Evolutionary conservation across 1,139 yeast genomes (phyloP).

Genomic region (Williopsis jadinii): DNA sequence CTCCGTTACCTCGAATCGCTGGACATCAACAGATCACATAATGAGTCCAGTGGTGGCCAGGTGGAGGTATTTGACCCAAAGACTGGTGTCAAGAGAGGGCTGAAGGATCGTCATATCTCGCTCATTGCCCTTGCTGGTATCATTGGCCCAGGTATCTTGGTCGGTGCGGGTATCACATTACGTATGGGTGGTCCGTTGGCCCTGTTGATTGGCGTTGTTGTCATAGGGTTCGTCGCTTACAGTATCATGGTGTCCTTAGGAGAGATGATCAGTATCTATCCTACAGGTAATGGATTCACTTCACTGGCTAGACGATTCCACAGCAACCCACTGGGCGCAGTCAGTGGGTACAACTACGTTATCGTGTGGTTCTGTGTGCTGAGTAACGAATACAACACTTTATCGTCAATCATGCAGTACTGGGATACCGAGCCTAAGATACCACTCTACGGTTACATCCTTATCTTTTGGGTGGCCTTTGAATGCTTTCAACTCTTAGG

Average conservation of each 20-base stretch:
- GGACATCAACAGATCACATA: too few species aligned
- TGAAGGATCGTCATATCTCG: slow-evolving; percentile 55
- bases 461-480: slow-evolving; percentile 43
- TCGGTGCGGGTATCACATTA: slow-evolving; percentile 37
- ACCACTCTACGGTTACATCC: slow-evolving; percentile 60
- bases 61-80: slow-evolving; percentile 21
- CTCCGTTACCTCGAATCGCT: too few species aligned
- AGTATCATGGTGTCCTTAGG: slow-evolving; percentile 65
- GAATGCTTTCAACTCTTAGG: slow-evolving; percentile 47
- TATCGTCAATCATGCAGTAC: slow-evolving; percentile 63
- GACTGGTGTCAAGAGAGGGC: slow-evolving; percentile 37
- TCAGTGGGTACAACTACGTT: slow-evolving; percentile 81
- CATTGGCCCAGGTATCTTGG: slow-evolving; percentile 36
- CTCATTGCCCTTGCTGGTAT: slow-evolving; percentile 47
- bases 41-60: neutral
- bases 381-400: slow-evolving; percentile 75
- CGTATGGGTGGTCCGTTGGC: slow-evolving; percentile 59
- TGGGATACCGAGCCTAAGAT: slow-evolving; percentile 62
- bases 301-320: slow-evolving; percentile 53
- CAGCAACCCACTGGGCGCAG: slow-evolving; percentile 68
- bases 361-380: slow-evolving; percentile 82
- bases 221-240: slow-evolving; percentile 60
- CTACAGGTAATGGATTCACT: slow-evolving; percentile 61
- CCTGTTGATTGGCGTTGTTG: slow-evolving; percentile 52
- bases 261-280: slow-evolving; percentile 73